Evolutionary conservation across 2,329 filamentous ascomycete species (phyloP), one percentile per base, ranked within the genome.

Genomic region (Diaporthe humulicola): DNA sequence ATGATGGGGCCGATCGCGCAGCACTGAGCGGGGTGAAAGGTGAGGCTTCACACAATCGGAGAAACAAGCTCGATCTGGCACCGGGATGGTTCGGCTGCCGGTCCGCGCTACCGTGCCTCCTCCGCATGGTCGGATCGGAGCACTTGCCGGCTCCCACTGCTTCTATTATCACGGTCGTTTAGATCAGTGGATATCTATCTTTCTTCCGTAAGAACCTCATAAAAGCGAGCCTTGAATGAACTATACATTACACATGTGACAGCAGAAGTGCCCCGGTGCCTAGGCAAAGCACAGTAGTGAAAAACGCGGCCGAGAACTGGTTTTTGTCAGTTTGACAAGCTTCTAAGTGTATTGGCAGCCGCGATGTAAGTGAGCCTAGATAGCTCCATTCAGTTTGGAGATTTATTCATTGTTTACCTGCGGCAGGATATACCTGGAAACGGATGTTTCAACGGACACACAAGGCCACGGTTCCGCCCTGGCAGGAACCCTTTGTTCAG

Each of bases 21-120:
- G 70, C 56, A 61, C 17, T 12, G 40, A 71, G 70, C 57, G 52
- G 56, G 70, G 57, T 61, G 56, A 42, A 36, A 36, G 33, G 15
- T 52, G 33, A 42, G 36, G 22, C 45, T 58, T 57, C 42, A 33
- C 52, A 58, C 19, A 58, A 69, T 69, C 64, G 52, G 67, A 58
- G 50, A 57, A 57, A 2, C 52, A 30, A 58, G 67, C 57, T 45
- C 50, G 54, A n/a, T 52, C 33, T 36, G 6, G 57, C 45, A 25
- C 48, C 17, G 36, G 38, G 10, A 36, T 52, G 6, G 14, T 72
- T 64, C 36, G 70, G 70, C 56, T 50, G 56, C 42, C 70, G 70
- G 70, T 50, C 70, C 70, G 70, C 42, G 28, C 42, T 52, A 52
- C 70, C 70, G 70, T 25, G 22, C 57, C 54, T 48, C n/a, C 25